Evolutionary conservation across 2,329 filamentous ascomycete genomes (phyloP), one percentile per base, ranked within the genome.

Genomic region (Sarocladiaceae sp.): DNA sequence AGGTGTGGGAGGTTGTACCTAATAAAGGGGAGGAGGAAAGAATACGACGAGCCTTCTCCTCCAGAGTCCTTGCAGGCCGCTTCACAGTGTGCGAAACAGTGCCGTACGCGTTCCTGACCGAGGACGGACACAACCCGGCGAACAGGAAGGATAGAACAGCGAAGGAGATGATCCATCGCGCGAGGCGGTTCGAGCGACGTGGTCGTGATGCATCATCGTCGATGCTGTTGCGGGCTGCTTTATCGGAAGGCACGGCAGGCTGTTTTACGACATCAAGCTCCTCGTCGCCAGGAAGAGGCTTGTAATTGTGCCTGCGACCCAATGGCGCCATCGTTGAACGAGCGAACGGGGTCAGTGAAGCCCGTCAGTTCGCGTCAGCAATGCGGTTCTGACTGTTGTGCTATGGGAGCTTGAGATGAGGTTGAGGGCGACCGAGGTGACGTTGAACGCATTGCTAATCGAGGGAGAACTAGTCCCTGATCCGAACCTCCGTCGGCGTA

Each of bases 21-120:
- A 80, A 79, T 58, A 80, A 62, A 2, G 77, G 77, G 1, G 71
- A 76, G 4, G 65, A 57, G 4, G 67, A 65, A 28, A 80, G 67
- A 29, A 80, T 75, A 29, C 63, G 64, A 31, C 68, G 70, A 36
- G 76, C 76, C 33, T 76, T 69, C 47, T 75, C 64, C 48, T 79
- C 72, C 20, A 76, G 60, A 3, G 69, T 48, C 3, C 28, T 17
- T 8, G 44, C 12, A 17, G 44, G 44, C 8, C 44, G 44, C 17
- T 46, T 22, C 13, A 46, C 23, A 29, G 23, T 4, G 4, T 46
- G 40, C 12, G 44, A 48, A 4, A 48, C 44, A 33, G 26, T 29
- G 10, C 44, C 44, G 17, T 33, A 48, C 3, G 26, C 28, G 22
- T 12, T 33, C 17, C 44, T 48, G 26, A 48, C 44, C 13, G 26